Evolutionary conservation across 2,329 filamentous ascomycete genomes (phyloP), one percentile per base, ranked within the genome.

Genomic region (Diaporthe ilicicola): DNA sequence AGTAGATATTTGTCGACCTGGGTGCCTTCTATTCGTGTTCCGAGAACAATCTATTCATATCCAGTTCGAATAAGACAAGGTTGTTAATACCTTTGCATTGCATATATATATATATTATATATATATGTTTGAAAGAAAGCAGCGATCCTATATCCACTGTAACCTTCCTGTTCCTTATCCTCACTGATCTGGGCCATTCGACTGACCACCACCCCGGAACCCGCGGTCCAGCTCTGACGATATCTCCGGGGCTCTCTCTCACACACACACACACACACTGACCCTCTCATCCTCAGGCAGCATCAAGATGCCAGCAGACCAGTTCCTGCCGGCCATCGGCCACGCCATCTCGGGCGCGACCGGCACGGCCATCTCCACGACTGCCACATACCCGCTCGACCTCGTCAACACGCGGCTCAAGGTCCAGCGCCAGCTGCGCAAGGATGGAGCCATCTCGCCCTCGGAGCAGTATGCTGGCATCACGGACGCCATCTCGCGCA

Each of bases 321-420:
- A 73, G 74, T 72, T 84, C 77, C 87, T 96, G 5, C 92, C 93
- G 62, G 93, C 94, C 42, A 84, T 97, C 10, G 92, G 93, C 54
- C 94, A 97, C 83, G 94, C 93, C 67, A 81, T 93, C 39, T 94
- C 94, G 4, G 94, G 94, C 65, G 92, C 93, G 6, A 84, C 91
- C 0, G 94, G 94, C 44, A 92, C 93, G 0, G 92, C 93, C 19
- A 87, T 95, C 72, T 93, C 94, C 13, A 95, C 95, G 76, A 86
- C 94, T 56, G 82, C 90, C 68, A 90, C 93, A 7, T 97, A 97
- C 78, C 95, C 94, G 1, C 87, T 97, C 70, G 92, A 94, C 76
- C 88, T 97, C 53, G 89, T 96, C 73, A 92, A 94, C 69, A 94
- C 94, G 32, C 89, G 94, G 34, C 87, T 97, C 56, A 94, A 97